phyloP scores from a whole-genome alignment of 2,329 filamentous ascomycete species.

The Colletotrichum musicola region DNA sequence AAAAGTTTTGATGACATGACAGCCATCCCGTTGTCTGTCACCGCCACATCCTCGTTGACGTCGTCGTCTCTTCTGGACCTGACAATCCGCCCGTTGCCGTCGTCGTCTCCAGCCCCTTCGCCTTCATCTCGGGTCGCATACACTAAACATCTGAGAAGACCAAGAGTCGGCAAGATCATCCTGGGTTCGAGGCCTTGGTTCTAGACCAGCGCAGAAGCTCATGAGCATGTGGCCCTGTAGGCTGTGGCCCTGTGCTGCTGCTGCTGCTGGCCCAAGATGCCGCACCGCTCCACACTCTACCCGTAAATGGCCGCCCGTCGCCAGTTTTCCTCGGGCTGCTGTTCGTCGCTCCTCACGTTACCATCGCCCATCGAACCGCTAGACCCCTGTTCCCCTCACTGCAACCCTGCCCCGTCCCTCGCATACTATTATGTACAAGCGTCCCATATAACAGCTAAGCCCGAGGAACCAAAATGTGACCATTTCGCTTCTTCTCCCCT shows the following conservation, averaged over 20 bases:
- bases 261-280: slow-evolving; percentile 10
- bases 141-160: slow-evolving; percentile 4
- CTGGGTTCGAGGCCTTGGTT: slow-evolving; percentile 19
- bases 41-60: slow-evolving; percentile 24
- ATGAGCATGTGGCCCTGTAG: slow-evolving; percentile 33
- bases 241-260: not conserved
- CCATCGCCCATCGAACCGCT: slow-evolving; percentile 25
- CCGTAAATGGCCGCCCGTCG: slow-evolving; percentile 37
- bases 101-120: slow-evolving; percentile 4
- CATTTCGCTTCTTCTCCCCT: slow-evolving; percentile 36
- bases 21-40: slow-evolving; percentile 25
- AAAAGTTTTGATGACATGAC: slow-evolving; percentile 32
- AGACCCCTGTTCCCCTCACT: slow-evolving; percentile 37
- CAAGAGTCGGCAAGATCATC: slow-evolving; percentile 28
- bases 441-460: slow-evolving; percentile 35
- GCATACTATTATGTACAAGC: slow-evolving; percentile 37
- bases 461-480: slow-evolving; percentile 34
- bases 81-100: not conserved
- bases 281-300: slow-evolving; percentile 28
- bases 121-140: not conserved
- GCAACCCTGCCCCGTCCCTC: slow-evolving; percentile 35
- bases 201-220: slow-evolving; percentile 28
- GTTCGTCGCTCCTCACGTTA: slow-evolving; percentile 32
- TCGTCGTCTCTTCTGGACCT: not conserved
- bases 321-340: slow-evolving; percentile 31